These are phyloP conservation scores for Rhodotorula babjevae DNA, from an alignment of 768 basidiomycete species.

Conservation along the genomic window DNA sequence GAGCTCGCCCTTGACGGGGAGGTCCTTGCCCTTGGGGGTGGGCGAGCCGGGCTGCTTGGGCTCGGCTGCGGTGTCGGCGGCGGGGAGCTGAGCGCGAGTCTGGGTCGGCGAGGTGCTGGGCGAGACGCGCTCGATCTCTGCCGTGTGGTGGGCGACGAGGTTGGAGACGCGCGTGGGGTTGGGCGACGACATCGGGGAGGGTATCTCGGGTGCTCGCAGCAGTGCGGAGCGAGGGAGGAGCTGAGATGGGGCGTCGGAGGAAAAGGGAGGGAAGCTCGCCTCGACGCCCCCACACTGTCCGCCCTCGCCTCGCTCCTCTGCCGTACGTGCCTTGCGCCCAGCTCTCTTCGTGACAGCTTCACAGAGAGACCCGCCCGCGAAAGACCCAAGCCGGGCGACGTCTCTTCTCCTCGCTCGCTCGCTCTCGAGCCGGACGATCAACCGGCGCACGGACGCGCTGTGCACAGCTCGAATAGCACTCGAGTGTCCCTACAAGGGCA, in stretches of 20 bases:
- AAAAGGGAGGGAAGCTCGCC: background rate
- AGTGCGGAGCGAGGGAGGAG: background rate
- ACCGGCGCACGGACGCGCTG: too few relatives aligned
- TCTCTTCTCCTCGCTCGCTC: too few relatives aligned
- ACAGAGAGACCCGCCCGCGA: too few relatives aligned
- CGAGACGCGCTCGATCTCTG: background rate
- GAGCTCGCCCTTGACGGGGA: background rate
- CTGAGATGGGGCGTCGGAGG: background rate
- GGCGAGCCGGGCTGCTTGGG: background rate
- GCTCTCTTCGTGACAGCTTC: too few relatives aligned
- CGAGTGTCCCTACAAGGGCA: too few relatives aligned
- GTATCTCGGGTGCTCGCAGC: background rate
- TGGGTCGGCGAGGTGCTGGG: background rate
- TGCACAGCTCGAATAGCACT: too few relatives aligned
- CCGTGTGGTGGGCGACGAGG: background rate
- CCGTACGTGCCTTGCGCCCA: too few relatives aligned
- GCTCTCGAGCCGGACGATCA: too few relatives aligned
- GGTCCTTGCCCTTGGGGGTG: background rate
- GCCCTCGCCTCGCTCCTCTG: too few relatives aligned
- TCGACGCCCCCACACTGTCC: too few relatives aligned
- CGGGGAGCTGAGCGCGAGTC: background rate
- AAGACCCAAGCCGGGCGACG: too few relatives aligned
- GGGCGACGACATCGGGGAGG: background rate
- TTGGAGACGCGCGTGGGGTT: background rate
- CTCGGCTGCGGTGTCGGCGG: too few relatives aligned